These are phyloP conservation scores for Triticum urartu DNA, from an alignment of 176 grass and related monocot species.

Conservation along the genomic window DNA sequence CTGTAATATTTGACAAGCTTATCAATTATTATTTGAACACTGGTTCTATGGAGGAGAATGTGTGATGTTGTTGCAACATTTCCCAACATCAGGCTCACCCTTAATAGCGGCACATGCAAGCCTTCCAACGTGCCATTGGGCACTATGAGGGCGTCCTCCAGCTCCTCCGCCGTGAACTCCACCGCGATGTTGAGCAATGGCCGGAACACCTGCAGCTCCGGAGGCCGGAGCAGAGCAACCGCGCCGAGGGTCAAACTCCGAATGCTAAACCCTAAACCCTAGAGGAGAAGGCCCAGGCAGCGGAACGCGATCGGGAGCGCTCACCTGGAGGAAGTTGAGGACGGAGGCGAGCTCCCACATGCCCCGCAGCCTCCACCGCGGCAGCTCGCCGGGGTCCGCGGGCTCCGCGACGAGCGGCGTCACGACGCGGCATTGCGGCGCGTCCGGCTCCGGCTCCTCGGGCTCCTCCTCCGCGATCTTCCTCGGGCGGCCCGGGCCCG, in stretches of 20 bases:
- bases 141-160: conserved; percentile 72
- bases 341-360: conserved; percentile 97
- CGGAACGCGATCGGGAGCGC: neutral
- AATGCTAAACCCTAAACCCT: conserved; percentile 27
- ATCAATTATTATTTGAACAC: neutral
- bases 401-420: conserved; percentile 71
- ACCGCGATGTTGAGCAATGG: conserved; percentile 67
- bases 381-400: conserved; percentile 41
- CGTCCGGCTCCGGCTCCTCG: conserved; percentile 30
- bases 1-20: neutral
- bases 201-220: conserved; percentile 67
- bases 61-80: neutral
- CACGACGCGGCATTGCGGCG: conserved; percentile 54
- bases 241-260: conserved; percentile 11
- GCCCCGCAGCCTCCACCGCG: conserved; percentile 65
- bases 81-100: conserved; percentile 40
- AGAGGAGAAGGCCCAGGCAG: neutral
- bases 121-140: conserved; percentile 67
- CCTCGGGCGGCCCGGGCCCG: conserved; percentile 50
- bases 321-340: conserved; percentile 91
- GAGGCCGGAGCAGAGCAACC: conserved; percentile 25
- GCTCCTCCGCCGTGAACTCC: conserved; percentile 95
- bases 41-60: neutral
- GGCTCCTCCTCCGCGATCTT: conserved; percentile 22
- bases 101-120: conserved; percentile 84